Evolutionary conservation across 1,284 basidiomycete genomes (phyloP).

Genomic region (Marasmius fiardii): DNA sequence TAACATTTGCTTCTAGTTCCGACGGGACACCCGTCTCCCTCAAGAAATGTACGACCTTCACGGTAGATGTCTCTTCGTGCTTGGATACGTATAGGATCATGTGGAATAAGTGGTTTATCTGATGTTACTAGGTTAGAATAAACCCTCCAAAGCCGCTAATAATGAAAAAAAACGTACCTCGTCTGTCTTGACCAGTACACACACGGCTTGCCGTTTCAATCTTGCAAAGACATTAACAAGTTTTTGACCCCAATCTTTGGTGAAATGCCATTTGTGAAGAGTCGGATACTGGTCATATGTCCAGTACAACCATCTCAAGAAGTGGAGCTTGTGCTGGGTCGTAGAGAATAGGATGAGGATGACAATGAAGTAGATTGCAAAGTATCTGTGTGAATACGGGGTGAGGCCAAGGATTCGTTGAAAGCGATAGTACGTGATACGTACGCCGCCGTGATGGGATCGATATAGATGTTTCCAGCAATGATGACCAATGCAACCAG

Average conservation of each 20-base stretch:
- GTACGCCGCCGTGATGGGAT: slow-evolving; percentile 56
- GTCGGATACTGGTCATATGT: slow-evolving; percentile 55
- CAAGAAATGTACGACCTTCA: slow-evolving; percentile 67
- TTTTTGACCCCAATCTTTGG: slow-evolving; percentile 36
- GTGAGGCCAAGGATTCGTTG: background rate
- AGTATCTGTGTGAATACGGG: slow-evolving; percentile 43
- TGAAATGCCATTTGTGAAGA: slow-evolving; percentile 36
- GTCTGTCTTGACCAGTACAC: slow-evolving; percentile 57
- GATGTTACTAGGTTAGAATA: too few species aligned
- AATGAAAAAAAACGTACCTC: slow-evolving; percentile 40
- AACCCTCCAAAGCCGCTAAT: background rate
- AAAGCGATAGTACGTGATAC: slow-evolving; percentile 18
- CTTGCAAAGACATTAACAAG: slow-evolving; percentile 43
- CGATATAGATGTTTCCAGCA: slow-evolving; percentile 58
- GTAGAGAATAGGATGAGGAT: slow-evolving; percentile 44
- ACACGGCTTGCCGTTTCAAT: slow-evolving; percentile 51
- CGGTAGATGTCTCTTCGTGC: slow-evolving; percentile 64
- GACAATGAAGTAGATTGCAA: slow-evolving; percentile 53
- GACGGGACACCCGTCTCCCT: slow-evolving; percentile 50
- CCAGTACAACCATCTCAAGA: slow-evolving; percentile 57
- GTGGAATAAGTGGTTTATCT: slow-evolving; percentile 62
- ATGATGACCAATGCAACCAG: slow-evolving; percentile 44
- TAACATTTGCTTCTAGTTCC: slow-evolving; percentile 60
- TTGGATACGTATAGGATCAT: slow-evolving; percentile 61
- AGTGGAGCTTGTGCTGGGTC: slow-evolving; percentile 47